These are phyloP conservation scores for Solanum arcanum DNA, from an alignment of 257 asterid species.

Conservation along the genomic window DNA sequence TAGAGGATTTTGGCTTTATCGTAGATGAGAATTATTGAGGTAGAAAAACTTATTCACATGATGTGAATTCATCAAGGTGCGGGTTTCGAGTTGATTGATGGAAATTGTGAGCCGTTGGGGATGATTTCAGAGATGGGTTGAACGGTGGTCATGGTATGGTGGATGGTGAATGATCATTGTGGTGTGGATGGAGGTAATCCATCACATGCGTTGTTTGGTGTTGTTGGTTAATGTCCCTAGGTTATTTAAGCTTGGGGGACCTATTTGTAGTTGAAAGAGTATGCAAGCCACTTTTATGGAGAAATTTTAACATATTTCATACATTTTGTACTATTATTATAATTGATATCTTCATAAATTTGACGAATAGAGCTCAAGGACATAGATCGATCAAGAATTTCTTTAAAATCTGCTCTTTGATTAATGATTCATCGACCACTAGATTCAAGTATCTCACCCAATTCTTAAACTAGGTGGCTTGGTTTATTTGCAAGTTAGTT, in stretches of 20 bases:
- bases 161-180: conserved; percentile 4
- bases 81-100: conserved; percentile 7
- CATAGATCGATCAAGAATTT: conserved; percentile 21
- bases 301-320: too few species aligned
- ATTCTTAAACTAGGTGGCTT: too few species aligned
- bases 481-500: too few species aligned
- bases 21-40: not conserved
- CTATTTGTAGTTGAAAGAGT: conserved; percentile 25
- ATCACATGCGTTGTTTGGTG: not conserved
- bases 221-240: conserved; percentile 28
- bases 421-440: too few species aligned
- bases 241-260: conserved; percentile 37
- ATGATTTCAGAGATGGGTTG: conserved; percentile 7
- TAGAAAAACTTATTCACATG: conserved; percentile 18
- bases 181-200: conserved; percentile 27
- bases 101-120: not conserved
- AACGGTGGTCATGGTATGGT: not conserved
- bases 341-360: not conserved
- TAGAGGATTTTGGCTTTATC: conserved; percentile 34
- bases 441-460: too few species aligned
- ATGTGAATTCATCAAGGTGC: conserved; percentile 18
- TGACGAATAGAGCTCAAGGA: conserved; percentile 60
- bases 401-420: too few species aligned
- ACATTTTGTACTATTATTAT: too few species aligned
- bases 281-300: too few species aligned